Conservation (phyloP, 1,139 yeast genomes). For the Geotrichum cucujoidarum region DNA sequence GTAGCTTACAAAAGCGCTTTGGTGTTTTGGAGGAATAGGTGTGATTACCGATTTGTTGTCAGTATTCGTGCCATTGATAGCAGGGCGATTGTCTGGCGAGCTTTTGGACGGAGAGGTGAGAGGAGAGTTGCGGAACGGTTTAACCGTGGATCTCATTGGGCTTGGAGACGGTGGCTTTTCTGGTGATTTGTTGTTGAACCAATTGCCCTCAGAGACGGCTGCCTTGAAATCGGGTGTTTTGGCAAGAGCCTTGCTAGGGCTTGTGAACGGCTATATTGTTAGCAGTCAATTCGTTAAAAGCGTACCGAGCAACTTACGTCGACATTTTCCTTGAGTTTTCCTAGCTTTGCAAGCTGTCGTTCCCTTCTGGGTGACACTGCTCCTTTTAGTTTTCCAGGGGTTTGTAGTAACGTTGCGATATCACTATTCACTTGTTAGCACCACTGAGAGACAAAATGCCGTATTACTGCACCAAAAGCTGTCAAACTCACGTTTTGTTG, state of each 20-base stretch:
- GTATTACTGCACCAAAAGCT: not conserved
- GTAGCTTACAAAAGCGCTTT: too few relatives aligned
- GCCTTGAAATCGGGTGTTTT: not conserved
- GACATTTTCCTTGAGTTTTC: conserved; percentile 18
- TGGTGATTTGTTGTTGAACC: conserved; percentile 1
- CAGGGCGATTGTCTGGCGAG: too few relatives aligned
- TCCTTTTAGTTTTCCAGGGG: conserved; percentile 35
- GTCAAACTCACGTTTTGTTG: conserved; percentile 27
- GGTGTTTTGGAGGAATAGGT: too few relatives aligned
- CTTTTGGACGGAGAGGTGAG: conserved; percentile 3
- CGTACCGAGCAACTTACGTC: not conserved
- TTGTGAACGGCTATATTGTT: conserved; percentile 2
- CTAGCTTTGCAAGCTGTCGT: conserved; percentile 24
- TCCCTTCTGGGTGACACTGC: conserved; percentile 34
- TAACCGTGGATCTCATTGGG: not conserved
- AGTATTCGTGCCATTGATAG: too few relatives aligned
- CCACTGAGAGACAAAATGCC: not conserved
- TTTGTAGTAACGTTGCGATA: conserved; percentile 32
- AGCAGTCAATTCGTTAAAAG: not conserved
- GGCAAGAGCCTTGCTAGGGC: conserved; percentile 3
- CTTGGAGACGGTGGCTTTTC: conserved; percentile 3
- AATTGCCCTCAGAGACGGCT: not conserved
- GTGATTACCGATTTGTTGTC: too few relatives aligned
- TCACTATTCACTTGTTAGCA: conserved; percentile 20
- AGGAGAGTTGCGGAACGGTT: not conserved